A percentile compares a stretch with the other conserved stretches of the same genome.
Evolutionary conservation across 768 basidiomycete species (phyloP).

Genomic region (Suillus spraguei): DNA sequence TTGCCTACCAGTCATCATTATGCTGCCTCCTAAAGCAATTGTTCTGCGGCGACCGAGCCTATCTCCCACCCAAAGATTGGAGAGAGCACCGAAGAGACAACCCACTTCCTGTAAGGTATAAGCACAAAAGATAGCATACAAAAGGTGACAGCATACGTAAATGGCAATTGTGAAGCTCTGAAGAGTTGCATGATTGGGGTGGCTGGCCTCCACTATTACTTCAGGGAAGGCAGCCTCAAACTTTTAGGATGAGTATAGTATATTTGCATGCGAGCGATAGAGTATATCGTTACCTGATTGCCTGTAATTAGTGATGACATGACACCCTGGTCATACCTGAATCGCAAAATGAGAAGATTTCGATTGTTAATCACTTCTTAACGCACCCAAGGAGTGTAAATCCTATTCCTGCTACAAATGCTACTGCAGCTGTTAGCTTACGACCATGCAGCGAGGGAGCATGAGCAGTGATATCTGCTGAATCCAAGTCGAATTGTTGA

Average conservation of each 20-base stretch:
- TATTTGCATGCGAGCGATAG: not conserved
- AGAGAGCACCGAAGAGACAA: slow-evolving; percentile 45
- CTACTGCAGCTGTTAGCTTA: slow-evolving; percentile 31
- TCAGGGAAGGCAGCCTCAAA: slow-evolving; percentile 44
- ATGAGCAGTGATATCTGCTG: slow-evolving; percentile 22
- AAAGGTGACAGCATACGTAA: slow-evolving; percentile 28
- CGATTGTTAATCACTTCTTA: not conserved
- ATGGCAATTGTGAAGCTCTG: slow-evolving; percentile 43
- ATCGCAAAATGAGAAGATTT: not conserved
- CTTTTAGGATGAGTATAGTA: slow-evolving; percentile 12
- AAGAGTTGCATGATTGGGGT: slow-evolving; percentile 36
- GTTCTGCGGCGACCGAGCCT: slow-evolving; percentile 41
- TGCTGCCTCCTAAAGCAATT: slow-evolving; percentile 40
- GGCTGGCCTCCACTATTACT: slow-evolving; percentile 28
- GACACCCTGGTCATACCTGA: slow-evolving; percentile 45
- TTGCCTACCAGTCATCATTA: slow-evolving; percentile 42
- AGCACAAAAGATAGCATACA: not conserved
- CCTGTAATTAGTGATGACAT: slow-evolving; percentile 45
- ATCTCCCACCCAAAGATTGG: slow-evolving; percentile 44
- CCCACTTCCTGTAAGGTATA: slow-evolving; percentile 41
- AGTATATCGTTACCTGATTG: slow-evolving; percentile 21
- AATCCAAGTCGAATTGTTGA: slow-evolving; percentile 4
- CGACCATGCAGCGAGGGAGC: slow-evolving; percentile 30
- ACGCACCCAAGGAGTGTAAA: slow-evolving; percentile 41
- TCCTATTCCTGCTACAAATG: slow-evolving; percentile 39